Conservation (phyloP, 176 grass and related monocot genomes). For the Elaeis guineensis region DNA sequence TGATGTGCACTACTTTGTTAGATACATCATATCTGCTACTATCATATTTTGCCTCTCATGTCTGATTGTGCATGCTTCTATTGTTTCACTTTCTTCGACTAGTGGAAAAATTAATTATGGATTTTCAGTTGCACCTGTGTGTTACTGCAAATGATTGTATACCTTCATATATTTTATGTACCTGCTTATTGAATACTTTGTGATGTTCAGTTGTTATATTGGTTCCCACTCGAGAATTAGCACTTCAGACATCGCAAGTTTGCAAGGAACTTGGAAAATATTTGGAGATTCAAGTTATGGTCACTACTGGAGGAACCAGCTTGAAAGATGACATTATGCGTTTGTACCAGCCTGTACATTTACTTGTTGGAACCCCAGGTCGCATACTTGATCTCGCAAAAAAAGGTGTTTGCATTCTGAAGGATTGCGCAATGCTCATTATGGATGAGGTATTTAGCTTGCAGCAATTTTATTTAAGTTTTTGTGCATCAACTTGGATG, state of each 20-base stretch:
- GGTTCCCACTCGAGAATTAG: constrained; percentile 94
- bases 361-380: constrained; percentile 88
- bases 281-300: constrained; percentile 90
- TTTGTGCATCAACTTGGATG: neutral
- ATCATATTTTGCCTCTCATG: no score
- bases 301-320: constrained; percentile 94
- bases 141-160: neutral
- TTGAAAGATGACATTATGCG: constrained; percentile 90
- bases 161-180: neutral
- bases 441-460: constrained; percentile 75
- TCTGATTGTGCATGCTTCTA: no score
- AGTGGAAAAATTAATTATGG: no score
- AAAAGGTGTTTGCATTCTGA: constrained; percentile 85
- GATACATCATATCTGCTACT: no score
- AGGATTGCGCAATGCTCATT: constrained; percentile 79
- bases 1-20: no score
- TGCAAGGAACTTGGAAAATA: constrained; percentile 96
- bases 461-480: neutral
- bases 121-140: no score
- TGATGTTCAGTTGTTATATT: constrained; percentile 79
- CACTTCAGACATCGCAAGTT: constrained; percentile 93
- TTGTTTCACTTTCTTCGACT: no score
- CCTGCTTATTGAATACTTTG: neutral
- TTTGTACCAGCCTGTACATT: constrained; percentile 80
- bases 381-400: constrained; percentile 86